Evolutionary conservation across 176 grass and related monocot species (phyloP), one percentile per base, ranked within the genome.

Genomic region (Triticum turgidum): DNA sequence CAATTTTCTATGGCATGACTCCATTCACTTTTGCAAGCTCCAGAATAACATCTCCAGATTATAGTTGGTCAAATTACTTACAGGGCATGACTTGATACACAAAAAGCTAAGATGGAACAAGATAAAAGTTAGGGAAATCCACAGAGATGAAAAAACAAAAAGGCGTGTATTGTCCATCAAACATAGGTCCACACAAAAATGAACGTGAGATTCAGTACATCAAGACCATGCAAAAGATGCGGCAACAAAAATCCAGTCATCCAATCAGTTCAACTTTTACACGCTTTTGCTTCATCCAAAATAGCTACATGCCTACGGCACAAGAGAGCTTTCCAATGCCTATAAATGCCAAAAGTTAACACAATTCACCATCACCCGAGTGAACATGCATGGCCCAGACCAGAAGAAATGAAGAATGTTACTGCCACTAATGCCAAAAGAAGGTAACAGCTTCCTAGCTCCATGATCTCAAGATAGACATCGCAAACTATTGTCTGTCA

Each of bases 131-230:
- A 39, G 44, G 69, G 47, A 52, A 78, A 21, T 79, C 27, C 25
- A 62, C 34, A 69, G 69, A 61, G 13, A 59, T 49, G 45, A 82
- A 58, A 49, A 30, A 64, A 27, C 39, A 42, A 51, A 45, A 51
- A 13, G 13, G 47, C 13, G 15, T 76, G 45, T 27, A 63, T 70
- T 73, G 17, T 82, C 22, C 68, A 77, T 68, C 80, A 69, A 77
- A 88, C 17, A 61, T 47, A 17, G 37, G 44, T 64, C 17, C 33
- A 9, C 11, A 63, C 51, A 38, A 34, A 79, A 49, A 39, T 24
- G 8, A 89, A 65, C 44, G 18, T 56, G 22, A 74, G 11, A 66
- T 76, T 87, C n/a, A 82, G 27, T 52, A 76, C 64, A 79, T 42
- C n/a, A 84, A 56, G 32, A 71, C 30, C 12, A 65, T 7, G 8